Base-by-base conservation (phyloP, 352 stramenopile species). In the Globisporangium cylindrosporum region DNA sequence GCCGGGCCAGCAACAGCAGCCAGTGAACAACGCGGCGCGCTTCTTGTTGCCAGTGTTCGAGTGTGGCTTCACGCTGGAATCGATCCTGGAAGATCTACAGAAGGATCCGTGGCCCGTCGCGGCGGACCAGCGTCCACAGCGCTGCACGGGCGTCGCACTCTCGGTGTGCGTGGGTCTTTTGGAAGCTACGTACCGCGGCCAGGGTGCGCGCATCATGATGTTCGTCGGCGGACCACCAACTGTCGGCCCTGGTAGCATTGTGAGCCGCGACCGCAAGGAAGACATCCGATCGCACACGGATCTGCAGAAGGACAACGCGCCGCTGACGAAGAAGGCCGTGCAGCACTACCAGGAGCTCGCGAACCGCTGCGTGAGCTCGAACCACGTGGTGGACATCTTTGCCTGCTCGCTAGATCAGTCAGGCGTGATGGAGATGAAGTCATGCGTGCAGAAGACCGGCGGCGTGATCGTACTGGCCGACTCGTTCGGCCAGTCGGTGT, bases 311-410 rank as follows among this genome's bases (percentile, higher is more conserved):
- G 97, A 98, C 78, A 95, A 97, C 59, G 96, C 94, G 0, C 95
- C 98, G 57, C 87, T 97, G 24, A 91, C 97, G 49, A 93, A 98
- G 80, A 98, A 99, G 74, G 93, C 93, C 9, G 83, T 98, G 22
- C 91, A 84, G 69, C 97, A 99, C 79, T 99, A 99, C 82, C 86
- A 97, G 62, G 88, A 90, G 27, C 80, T 99, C 32, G 95, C 97
- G 1, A 89, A 98, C 59, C 90, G 95, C n/a, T 94, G 90, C 75
- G 81, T 97, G 66, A 74, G 84, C 20, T 95, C 88, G 59, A 98
- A 88, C 72, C 97, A 99, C 77, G 96, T 98, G 0, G 94, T 99
- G 24, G 98, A 99, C 78, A 93, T 99, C 48, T 99, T 99, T 80
- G 98, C 97, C 3, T 99, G 97, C 77, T 98, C 92, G 59, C 79